Conservation (phyloP, 129 eudicot species). For the Flaveria linearis region DNA sequence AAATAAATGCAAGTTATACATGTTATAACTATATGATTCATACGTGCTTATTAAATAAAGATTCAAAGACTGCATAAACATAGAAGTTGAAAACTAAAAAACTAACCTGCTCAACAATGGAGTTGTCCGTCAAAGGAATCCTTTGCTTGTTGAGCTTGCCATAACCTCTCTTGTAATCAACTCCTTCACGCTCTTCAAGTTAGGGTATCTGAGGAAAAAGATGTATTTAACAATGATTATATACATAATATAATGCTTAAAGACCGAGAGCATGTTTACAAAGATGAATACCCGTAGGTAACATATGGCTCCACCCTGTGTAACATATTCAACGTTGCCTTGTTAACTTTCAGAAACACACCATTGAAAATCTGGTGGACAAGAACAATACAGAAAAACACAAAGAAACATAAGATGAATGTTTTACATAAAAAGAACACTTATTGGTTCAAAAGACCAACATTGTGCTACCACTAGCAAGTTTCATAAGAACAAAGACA, state of each 20-base stretch:
- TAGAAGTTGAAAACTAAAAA: no score
- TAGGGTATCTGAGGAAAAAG: conserved; percentile 57
- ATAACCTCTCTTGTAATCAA: conserved; percentile 81
- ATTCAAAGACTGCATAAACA: no score
- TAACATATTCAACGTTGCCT: conserved; percentile 84
- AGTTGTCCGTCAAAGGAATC: conserved; percentile 74
- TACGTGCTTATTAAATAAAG: no score
- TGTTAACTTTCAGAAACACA: conserved; percentile 81
- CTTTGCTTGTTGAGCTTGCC: conserved; percentile 87
- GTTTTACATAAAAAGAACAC: not conserved
- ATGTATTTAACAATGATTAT: not conserved
- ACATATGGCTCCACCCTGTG: conserved; percentile 95
- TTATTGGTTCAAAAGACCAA: not conserved
- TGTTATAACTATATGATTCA: no score
- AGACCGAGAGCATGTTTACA: not conserved
- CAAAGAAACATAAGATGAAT: not conserved
- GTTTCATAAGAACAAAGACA: not conserved
- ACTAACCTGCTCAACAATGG: no score
- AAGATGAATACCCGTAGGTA: conserved; percentile 61
- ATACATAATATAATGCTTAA: not conserved
- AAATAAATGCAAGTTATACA: no score
- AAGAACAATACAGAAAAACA: not conserved
- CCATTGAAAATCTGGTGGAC: conserved; percentile 67
- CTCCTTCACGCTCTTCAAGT: conserved; percentile 74
- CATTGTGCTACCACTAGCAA: not conserved